Evolutionary conservation across 129 eudicot species (phyloP), one percentile per base, ranked within the genome.

Genomic region (Apium graveolens): DNA sequence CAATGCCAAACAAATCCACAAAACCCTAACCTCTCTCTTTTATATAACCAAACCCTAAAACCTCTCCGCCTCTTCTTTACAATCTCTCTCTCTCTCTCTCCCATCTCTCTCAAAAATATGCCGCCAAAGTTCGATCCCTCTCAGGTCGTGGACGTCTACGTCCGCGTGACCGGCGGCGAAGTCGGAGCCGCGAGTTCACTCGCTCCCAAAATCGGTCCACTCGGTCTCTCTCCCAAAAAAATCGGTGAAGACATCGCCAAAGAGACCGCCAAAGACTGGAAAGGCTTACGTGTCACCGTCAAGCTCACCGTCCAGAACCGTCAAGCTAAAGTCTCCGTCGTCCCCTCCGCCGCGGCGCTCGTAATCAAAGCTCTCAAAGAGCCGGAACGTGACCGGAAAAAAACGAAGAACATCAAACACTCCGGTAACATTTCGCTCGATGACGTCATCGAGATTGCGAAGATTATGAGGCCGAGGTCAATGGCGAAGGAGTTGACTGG

Each of bases 211-310:
- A 60, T 60, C 68, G 68, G 68, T 60, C 68, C 68, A 60, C 68
- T 60, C 34, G 68, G 68, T 60, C 68, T 60, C 68, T 60, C 68
- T 1, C 68, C 68, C 16, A 60, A 60, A 26, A 60, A 60, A 60
- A 60, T 60, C 68, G 68, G 68, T 0, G 68, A 60, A 60, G 68
- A 60, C 16, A 60, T 60, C 68, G 68, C 68, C 5, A 60, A 60
- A 60, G 68, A 60, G 68, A 60, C 68, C 6, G 68, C 68, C 10
- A 60, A 60, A n/a, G 68, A 60, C 68, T 60, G 68, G 68, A 60
- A 60, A 34, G 68, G 68, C 68, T n/a, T 60, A 60, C 68, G 68
- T 60, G 68, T 60, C 68, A 60, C 68, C 68, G 68, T 60, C 34
- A 60, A 60, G 34, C 68, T 60, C 32, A 60, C 68, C 4, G 68